phyloP scores from a whole-genome alignment of 225 moss, liverwort and hornwort genomes.

The Polytrichum commune region DNA sequence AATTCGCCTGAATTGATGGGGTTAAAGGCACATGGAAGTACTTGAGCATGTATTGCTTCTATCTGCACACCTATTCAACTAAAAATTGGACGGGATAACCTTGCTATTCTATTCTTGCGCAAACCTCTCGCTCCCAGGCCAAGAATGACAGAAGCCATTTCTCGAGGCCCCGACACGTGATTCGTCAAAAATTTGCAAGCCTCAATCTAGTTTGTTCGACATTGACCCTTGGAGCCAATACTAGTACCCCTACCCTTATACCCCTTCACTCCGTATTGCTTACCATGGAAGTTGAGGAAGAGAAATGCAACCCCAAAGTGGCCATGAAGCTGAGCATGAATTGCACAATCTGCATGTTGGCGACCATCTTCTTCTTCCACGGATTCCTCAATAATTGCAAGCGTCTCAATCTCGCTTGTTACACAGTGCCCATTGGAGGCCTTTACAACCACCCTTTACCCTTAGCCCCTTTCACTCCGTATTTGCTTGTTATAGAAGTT shows the following conservation, averaged over 20 bases:
- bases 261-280: slow-evolving; percentile 54
- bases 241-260: slow-evolving; percentile 23
- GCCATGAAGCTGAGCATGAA: slow-evolving; percentile 83
- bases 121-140: too few species aligned
- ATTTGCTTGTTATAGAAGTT: slow-evolving; percentile 77
- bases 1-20: too few species aligned
- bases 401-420: too few species aligned
- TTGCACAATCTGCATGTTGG: slow-evolving; percentile 84
- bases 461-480: slow-evolving; percentile 39
- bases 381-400: slow-evolving; percentile 5
- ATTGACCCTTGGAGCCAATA: slow-evolving; percentile 35
- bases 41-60: too few species aligned
- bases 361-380: slow-evolving; percentile 81
- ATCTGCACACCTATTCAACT: too few species aligned
- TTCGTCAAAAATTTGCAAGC: too few species aligned
- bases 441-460: background rate
- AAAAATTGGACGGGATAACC: too few species aligned
- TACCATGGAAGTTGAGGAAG: slow-evolving; percentile 75
- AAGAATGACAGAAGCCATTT: too few species aligned
- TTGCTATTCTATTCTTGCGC: too few species aligned
- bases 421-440: too few species aligned
- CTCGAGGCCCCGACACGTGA: too few species aligned
- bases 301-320: slow-evolving; percentile 81
- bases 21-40: too few species aligned
- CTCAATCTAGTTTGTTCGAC: slow-evolving; percentile 44